Evolutionary conservation across 108 stramenopile genomes (phyloP), one percentile per base, ranked within the genome.

Genomic region (Nannochloropsis oceanica): DNA sequence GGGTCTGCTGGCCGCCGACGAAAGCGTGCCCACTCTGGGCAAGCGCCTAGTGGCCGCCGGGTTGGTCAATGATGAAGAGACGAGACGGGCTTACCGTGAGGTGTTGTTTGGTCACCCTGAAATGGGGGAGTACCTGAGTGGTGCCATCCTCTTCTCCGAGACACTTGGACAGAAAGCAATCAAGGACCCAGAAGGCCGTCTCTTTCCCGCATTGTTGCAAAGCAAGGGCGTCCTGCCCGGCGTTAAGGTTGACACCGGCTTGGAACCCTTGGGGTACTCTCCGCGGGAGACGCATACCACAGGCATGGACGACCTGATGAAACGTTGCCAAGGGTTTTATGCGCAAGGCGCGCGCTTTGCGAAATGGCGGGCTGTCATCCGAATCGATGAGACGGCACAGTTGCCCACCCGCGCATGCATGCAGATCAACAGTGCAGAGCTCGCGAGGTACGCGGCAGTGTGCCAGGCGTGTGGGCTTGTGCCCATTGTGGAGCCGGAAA

Each of bases 401-500:
- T 27, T 87, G 24, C 89, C 89, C 0, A 89, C 82, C 27, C 44
- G 59, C 34, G 88, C 26, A 25, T 88, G 88, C 80, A 86, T 90
- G 73, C n/a, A 79, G n/a, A 86, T 84, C 13, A 86, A 86, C 79
- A 86, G 80, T 22, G 44, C 27, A 25, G 44, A 88, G 25, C 88
- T 90, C 34, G 89, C 89, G 18, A 82, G 43, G 43, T 90, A 90
- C 83, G 89, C 89, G 26, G 86, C 84, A 14, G 79, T 88, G 44
- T 89, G 88, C 44, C 85, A 85, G 80, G 84, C 79, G 25, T 83
- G 83, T 27, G 88, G 89, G 44, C 88, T 90, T 26, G 86, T 86
- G 25, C 89, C 89, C 25, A 90, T 90, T 46, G 89, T 90, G 73
- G 89, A 90, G 86, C 89, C 89, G 26, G 89, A 90, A 85, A 83